Conservation (phyloP, 179 eudicot genomes). For the Actinidia chinensis region DNA sequence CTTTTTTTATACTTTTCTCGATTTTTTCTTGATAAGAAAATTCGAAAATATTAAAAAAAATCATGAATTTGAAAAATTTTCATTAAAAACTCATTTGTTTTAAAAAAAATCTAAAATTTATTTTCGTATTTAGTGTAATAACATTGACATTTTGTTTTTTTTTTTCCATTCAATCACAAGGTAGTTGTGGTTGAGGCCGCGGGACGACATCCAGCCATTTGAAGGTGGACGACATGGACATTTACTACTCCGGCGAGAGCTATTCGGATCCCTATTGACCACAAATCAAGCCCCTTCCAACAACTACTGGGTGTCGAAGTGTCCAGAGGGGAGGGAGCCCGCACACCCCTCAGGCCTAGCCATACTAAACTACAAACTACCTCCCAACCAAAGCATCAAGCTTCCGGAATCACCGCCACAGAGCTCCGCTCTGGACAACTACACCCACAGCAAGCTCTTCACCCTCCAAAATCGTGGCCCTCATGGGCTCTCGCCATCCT, state of each 20-base stretch:
- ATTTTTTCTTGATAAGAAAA: too few species aligned
- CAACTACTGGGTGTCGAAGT: conserved; percentile 71
- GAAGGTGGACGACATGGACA: conserved; percentile 60
- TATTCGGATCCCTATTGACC: conserved; percentile 69
- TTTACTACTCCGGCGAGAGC: conserved; percentile 87
- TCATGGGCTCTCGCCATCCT: conserved; percentile 49
- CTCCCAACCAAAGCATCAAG: conserved; percentile 27
- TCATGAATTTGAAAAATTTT: too few species aligned
- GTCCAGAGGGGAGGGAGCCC: conserved; percentile 71
- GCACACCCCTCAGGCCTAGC: conserved; percentile 74
- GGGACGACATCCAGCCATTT: conserved; percentile 70
- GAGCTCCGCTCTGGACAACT: conserved; percentile 64
- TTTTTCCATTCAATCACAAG: too few species aligned
- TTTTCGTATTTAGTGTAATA: too few species aligned
- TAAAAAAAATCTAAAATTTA: too few species aligned
- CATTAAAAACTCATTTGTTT: too few species aligned
- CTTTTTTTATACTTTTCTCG: too few species aligned
- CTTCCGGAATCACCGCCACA: conserved; percentile 59
- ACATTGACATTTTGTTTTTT: too few species aligned
- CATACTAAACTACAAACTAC: conserved; percentile 51
- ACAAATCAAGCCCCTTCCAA: conserved; percentile 54
- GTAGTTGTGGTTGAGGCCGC: conserved; percentile 81
- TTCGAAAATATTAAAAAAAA: too few species aligned
- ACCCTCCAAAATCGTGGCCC: conserved; percentile 46
- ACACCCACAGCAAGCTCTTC: conserved; percentile 61